phyloP scores from a whole-genome alignment of 2,329 filamentous ascomycete species.

The Sporothrix phasma region DNA sequence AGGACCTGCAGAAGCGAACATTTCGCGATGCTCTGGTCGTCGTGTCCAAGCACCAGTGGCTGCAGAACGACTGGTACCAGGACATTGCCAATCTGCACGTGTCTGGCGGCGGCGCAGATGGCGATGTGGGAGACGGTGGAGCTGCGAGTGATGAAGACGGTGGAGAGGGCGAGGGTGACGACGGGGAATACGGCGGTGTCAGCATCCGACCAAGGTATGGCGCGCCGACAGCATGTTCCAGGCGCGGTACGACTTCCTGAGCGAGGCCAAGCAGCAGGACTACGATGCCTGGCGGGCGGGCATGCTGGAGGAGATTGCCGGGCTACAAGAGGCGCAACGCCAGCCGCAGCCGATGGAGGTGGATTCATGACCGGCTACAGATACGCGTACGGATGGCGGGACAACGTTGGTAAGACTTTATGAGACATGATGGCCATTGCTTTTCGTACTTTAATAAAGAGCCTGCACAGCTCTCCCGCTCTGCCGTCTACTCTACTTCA shows the following conservation, averaged over 20 bases:
- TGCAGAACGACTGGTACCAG: slow-evolving; percentile 52
- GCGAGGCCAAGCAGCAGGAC: slow-evolving; percentile 49
- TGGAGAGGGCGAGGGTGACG: slow-evolving; percentile 23
- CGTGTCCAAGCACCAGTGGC: slow-evolving; percentile 48
- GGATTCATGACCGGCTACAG: slow-evolving; percentile 6
- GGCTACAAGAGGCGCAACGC: slow-evolving; percentile 5
- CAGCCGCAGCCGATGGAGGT: slow-evolving; percentile 16
- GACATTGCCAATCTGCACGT: slow-evolving; percentile 46
- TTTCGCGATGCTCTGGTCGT: slow-evolving; percentile 53
- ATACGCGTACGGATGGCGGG: neutral
- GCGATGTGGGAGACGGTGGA: slow-evolving; percentile 26
- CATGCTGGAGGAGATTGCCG: slow-evolving; percentile 45
- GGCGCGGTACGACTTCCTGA: slow-evolving; percentile 61
- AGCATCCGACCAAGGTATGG: slow-evolving; percentile 32
- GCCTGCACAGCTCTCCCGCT: no score
- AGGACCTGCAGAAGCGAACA: slow-evolving; percentile 38
- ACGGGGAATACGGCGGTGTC: slow-evolving; percentile 18
- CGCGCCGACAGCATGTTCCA: slow-evolving; percentile 63
- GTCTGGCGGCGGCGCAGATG: slow-evolving; percentile 21
- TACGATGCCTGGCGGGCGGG: slow-evolving; percentile 55
- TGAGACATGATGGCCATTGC: neutral
- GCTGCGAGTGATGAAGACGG: slow-evolving; percentile 27
- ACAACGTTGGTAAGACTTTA: neutral
- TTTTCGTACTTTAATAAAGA: neutral
- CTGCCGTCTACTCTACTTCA: neutral